Conservation (phyloP, 768 basidiomycete genomes). For the Trametes villosa region DNA sequence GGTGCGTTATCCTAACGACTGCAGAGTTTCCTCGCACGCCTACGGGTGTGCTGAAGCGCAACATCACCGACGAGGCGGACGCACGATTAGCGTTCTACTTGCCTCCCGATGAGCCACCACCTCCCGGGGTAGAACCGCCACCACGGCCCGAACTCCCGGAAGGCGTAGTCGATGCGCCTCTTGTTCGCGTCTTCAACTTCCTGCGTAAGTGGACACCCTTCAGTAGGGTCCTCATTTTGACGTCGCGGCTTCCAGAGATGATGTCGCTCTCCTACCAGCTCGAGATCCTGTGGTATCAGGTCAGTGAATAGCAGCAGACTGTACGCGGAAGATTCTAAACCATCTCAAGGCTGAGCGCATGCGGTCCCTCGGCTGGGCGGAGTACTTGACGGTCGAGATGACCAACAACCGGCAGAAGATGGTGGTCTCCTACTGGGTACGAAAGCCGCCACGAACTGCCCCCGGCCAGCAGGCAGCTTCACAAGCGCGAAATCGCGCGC, state of each 20-base stretch:
- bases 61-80: constrained; percentile 77
- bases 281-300: constrained; percentile 85
- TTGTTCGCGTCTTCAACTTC: constrained; percentile 86
- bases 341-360: constrained; percentile 63
- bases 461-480: constrained; percentile 35
- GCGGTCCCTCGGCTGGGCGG: constrained; percentile 85
- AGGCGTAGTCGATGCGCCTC: constrained; percentile 76
- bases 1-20: not conserved
- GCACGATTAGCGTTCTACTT: constrained; percentile 65
- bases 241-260: constrained; percentile 59
- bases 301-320: constrained; percentile 23
- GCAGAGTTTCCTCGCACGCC: constrained; percentile 78
- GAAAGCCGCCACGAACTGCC: constrained; percentile 39
- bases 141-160: constrained; percentile 57
- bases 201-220: constrained; percentile 62
- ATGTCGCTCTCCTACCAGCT: constrained; percentile 93
- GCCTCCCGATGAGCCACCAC: constrained; percentile 46
- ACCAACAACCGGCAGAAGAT: constrained; percentile 68
- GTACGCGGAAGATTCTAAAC: constrained; percentile 6
- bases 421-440: constrained; percentile 84
- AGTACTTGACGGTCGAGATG: constrained; percentile 74
- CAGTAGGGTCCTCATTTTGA: constrained; percentile 12
- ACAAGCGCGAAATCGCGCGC: constrained; percentile 45
- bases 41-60: constrained; percentile 60
- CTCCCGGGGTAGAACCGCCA: constrained; percentile 46